Evolutionary conservation across 345 rosid genomes (phyloP).

Genomic region (Pistacia atlantica): DNA sequence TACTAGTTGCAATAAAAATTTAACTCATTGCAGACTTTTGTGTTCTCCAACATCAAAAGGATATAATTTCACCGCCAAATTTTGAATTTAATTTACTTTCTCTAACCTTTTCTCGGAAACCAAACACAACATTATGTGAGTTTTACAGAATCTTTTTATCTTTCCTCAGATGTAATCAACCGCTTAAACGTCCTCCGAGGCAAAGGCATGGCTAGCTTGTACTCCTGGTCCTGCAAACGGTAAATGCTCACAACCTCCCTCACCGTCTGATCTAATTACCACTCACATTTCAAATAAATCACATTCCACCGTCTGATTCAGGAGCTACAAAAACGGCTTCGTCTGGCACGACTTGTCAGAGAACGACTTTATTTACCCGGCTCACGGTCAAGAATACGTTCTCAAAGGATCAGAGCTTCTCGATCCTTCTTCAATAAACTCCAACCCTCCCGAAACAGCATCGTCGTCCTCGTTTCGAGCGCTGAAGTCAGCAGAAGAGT

Average conservation of each 20-base stretch:
- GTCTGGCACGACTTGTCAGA: constrained; percentile 94
- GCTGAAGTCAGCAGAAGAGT: constrained; percentile 32
- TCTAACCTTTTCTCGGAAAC: constrained; percentile 7
- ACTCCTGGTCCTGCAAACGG: constrained; percentile 98
- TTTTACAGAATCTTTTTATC: background rate
- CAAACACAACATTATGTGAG: constrained; percentile 8
- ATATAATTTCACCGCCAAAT: background rate
- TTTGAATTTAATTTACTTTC: background rate
- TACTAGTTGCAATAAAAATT: background rate
- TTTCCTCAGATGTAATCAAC: constrained; percentile 69
- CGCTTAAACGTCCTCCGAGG: constrained; percentile 86
- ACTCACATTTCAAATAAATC: background rate
- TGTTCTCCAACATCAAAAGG: background rate
- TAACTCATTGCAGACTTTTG: background rate
- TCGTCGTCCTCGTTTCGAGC: constrained; percentile 52
- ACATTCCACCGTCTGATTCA: constrained; percentile 25
- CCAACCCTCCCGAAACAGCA: constrained; percentile 44
- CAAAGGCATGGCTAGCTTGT: constrained; percentile 79
- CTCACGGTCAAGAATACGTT: constrained; percentile 85
- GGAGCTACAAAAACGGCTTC: constrained; percentile 92
- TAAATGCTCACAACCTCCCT: constrained; percentile 17
- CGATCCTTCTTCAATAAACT: constrained; percentile 40
- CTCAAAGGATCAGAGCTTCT: constrained; percentile 93
- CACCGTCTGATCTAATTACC: constrained; percentile 13
- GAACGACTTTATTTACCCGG: constrained; percentile 74